A percentile compares a stretch with the other conserved stretches of the same genome.
These are phyloP conservation scores for Tolypocladium sp. DNA, from an alignment of 2,329 filamentous ascomycete species.

Conservation along the genomic window DNA sequence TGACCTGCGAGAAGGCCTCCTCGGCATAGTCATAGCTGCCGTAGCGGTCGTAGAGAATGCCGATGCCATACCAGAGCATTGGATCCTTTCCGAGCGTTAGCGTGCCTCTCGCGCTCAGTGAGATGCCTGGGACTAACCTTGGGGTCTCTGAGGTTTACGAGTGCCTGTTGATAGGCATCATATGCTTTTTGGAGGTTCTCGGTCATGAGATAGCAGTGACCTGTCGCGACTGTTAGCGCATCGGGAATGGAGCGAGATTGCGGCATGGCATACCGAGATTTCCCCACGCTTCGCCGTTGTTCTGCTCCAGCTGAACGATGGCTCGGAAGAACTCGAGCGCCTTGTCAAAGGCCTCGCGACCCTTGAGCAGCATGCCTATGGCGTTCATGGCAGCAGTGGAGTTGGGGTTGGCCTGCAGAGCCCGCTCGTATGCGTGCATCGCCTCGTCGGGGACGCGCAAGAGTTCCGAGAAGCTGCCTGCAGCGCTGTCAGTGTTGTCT, in stretches of 20 bases:
- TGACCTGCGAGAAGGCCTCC: slow-evolving; percentile 96
- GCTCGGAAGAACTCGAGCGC: slow-evolving; percentile 88
- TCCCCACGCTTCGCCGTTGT: slow-evolving; percentile 93
- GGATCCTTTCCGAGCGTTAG: slow-evolving; percentile 55
- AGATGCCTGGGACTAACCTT: slow-evolving; percentile 52
- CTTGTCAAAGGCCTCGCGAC: slow-evolving; percentile 86
- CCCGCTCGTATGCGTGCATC: slow-evolving; percentile 83
- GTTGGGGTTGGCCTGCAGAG: slow-evolving; percentile 76
- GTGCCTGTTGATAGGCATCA: slow-evolving; percentile 87
- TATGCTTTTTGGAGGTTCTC: slow-evolving; percentile 96
- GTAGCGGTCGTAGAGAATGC: slow-evolving; percentile 93
- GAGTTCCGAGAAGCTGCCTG: slow-evolving; percentile 78
- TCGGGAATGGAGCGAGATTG: slow-evolving; percentile 13
- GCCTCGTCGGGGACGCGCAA: slow-evolving; percentile 85
- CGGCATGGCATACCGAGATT: slow-evolving; percentile 62
- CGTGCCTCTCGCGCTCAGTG: too few species aligned
- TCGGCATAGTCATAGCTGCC: slow-evolving; percentile 95
- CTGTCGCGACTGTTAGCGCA: slow-evolving; percentile 31
- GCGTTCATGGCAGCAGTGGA: slow-evolving; percentile 90
- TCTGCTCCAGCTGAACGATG: slow-evolving; percentile 80
- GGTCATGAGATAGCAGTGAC: slow-evolving; percentile 99
- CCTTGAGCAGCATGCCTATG: slow-evolving; percentile 83
- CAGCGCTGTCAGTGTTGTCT: slow-evolving; percentile 2
- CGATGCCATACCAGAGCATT: slow-evolving; percentile 97
- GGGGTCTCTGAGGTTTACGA: slow-evolving; percentile 86